Base-by-base conservation (phyloP, 148 eudicot genomes). In the Camellia japonica region DNA sequence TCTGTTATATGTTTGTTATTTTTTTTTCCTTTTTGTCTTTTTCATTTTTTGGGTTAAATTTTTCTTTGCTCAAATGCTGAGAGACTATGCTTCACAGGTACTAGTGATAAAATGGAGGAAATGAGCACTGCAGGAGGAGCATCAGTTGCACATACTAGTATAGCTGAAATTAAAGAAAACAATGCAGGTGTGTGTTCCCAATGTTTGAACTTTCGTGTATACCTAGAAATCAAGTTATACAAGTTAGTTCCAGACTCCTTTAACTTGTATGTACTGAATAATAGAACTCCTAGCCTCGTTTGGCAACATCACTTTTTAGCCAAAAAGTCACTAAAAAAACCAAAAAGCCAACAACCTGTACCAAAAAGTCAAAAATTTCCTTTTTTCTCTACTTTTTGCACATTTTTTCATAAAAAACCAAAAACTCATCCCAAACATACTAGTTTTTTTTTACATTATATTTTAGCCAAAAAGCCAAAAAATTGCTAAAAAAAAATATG, bases 1-100 rank as follows among this genome's bases (percentile, higher is more conserved):
- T 30, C 19, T 49, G 30, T 16, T 8, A 8, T 51, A 51, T 8
- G 54, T 51, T 51, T 51, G 5, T 5, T 64, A 5, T 68, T 68
- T 68, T 69, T 12, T 43, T n/a, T 20, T 9, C 41, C 20, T 66
- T 5, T 65, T 56, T 46, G n/a, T 77, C 54, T 20, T 65, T 7
- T 30, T 30, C 58, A 42, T 19, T 5, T 61, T 47, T 13, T 76
- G 63, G 65, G 49, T 76, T 51, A 44, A 59, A 42, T 14, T 6
- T 6, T 15, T n/a, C 15, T 41, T 55, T 68, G 30, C 60, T 49
- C 42, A 16, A 56, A 55, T 70, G 11, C 16, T 78, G 23, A 43
- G 46, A 11, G 55, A n/a, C 46, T 13, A n/a, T 49, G 56, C 60
- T 46, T 23, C 38, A 6, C 85, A 86, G 88, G 78, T 42, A 49